Conservation (phyloP, 768 basidiomycete genomes). For the Pleurotus ostreatus region DNA sequence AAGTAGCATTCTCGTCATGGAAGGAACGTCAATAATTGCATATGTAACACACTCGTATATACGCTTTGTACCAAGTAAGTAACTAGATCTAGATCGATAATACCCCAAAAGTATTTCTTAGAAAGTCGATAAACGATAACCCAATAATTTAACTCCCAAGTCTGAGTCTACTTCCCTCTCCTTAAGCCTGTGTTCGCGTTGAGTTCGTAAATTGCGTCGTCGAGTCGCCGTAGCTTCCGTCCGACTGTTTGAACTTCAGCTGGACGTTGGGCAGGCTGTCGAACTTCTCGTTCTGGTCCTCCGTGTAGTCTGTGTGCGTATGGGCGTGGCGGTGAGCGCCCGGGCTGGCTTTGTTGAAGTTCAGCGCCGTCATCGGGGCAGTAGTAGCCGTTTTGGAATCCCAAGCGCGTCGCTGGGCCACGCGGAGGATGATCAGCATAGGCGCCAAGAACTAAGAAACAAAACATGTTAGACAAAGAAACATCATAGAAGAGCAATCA, state of each 20-base stretch:
- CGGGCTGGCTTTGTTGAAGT: not conserved
- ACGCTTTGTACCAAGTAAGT: not conserved
- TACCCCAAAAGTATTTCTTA: no score
- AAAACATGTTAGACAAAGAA: no score
- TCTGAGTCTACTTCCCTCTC: no score
- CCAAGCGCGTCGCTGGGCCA: constrained; percentile 12
- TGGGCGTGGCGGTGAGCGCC: not conserved
- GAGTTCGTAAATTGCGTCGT: constrained; percentile 2
- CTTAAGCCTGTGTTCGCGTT: not conserved
- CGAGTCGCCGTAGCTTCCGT: not conserved
- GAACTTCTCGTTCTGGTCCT: constrained; percentile 1
- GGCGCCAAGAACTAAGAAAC: constrained; percentile 10
- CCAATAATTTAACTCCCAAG: no score
- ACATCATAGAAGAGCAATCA: not conserved
- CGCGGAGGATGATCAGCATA: constrained; percentile 10
- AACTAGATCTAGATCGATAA: no score
- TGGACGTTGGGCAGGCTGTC: not conserved
- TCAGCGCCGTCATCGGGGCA: constrained; percentile 3
- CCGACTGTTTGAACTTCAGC: constrained; percentile 1
- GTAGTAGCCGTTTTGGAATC: constrained; percentile 7
- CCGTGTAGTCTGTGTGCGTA: constrained; percentile 5
- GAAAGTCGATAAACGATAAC: no score
- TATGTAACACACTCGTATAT: not conserved
- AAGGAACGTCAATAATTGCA: constrained; percentile 4
- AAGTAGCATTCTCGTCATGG: not conserved